A percentile compares a stretch with the other conserved stretches of the same genome.
phyloP scores from a whole-genome alignment of 768 basidiomycete species.

The Vararia minispora region DNA sequence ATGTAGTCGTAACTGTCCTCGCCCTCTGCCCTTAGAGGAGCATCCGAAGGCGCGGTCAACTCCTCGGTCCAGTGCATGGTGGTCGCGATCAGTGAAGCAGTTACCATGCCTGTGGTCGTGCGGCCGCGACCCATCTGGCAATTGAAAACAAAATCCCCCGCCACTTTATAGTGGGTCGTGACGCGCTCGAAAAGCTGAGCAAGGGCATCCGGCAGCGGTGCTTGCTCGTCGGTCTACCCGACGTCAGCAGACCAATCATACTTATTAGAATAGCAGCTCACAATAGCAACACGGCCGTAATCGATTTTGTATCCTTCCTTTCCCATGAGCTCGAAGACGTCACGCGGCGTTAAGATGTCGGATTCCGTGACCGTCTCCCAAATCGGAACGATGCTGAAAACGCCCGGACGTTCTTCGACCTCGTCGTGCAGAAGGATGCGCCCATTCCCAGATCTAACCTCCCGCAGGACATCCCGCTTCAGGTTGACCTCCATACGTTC shows the following conservation, averaged over 20 bases:
- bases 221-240: conserved; percentile 90
- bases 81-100: conserved; percentile 77
- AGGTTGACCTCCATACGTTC: conserved; percentile 85
- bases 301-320: conserved; percentile 80
- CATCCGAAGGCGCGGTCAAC: no score
- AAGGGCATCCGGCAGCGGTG: conserved; percentile 83
- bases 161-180: conserved; percentile 37
- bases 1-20: conserved; percentile 53
- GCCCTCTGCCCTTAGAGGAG: no score
- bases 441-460: conserved; percentile 61
- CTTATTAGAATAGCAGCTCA: conserved; percentile 26
- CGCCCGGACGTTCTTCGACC: conserved; percentile 84
- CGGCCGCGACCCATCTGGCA: conserved; percentile 92
- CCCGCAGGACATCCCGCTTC: conserved; percentile 79
- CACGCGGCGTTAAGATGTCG: conserved; percentile 82
- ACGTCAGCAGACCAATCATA: background rate
- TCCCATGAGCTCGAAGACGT: conserved; percentile 65
- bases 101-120: conserved; percentile 96
- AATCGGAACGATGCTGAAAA: conserved; percentile 84
- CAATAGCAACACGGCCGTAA: conserved; percentile 84
- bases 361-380: conserved; percentile 82
- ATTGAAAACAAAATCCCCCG: conserved; percentile 84
- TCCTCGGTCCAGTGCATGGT: conserved; percentile 47
- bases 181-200: conserved; percentile 71
- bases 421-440: conserved; percentile 91